Conservation (phyloP, 176 grass and related monocot genomes). For the Luzula sylvatica region DNA sequence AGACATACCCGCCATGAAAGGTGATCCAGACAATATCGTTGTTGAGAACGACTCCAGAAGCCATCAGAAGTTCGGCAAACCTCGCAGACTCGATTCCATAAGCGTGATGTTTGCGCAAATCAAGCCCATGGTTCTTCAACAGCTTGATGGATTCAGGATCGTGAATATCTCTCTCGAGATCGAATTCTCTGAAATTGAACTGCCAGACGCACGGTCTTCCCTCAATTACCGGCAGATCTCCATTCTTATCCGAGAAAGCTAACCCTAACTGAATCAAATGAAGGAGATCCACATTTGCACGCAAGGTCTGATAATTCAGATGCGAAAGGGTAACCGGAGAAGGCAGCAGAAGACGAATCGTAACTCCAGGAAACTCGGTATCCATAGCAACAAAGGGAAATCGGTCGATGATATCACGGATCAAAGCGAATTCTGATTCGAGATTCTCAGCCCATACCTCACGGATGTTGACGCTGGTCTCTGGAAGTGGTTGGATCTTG, state of each 20-base stretch:
- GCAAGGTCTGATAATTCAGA: slow-evolving; percentile 52
- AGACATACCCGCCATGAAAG: slow-evolving; percentile 50
- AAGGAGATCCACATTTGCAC: slow-evolving; percentile 61
- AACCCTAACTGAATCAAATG: slow-evolving; percentile 84
- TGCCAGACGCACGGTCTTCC: slow-evolving; percentile 46
- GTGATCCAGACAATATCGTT: slow-evolving; percentile 45
- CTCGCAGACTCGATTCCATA: slow-evolving; percentile 35
- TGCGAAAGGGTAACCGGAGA: slow-evolving; percentile 15
- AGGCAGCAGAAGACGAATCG: slow-evolving; percentile 16
- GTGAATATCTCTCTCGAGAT: slow-evolving; percentile 29
- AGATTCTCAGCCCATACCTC: slow-evolving; percentile 66
- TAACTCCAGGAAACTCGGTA: slow-evolving; percentile 77
- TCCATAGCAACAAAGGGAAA: slow-evolving; percentile 67
- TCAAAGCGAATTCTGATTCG: slow-evolving; percentile 53
- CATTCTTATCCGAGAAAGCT: slow-evolving; percentile 44
- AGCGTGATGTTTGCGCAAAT: slow-evolving; percentile 38
- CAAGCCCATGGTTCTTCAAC: slow-evolving; percentile 45
- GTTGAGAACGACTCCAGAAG: slow-evolving; percentile 61
- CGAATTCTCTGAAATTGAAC: slow-evolving; percentile 80
- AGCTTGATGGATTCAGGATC: slow-evolving; percentile 51
- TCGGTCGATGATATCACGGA: slow-evolving; percentile 39
- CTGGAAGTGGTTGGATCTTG: background rate
- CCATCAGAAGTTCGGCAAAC: slow-evolving; percentile 68
- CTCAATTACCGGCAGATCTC: slow-evolving; percentile 38
- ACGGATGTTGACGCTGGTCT: slow-evolving; percentile 45